A percentile compares a stretch with the other conserved stretches of the same genome.
phyloP scores from a whole-genome alignment of 169 alveolate species.

The Plasmodium reichenowi region DNA sequence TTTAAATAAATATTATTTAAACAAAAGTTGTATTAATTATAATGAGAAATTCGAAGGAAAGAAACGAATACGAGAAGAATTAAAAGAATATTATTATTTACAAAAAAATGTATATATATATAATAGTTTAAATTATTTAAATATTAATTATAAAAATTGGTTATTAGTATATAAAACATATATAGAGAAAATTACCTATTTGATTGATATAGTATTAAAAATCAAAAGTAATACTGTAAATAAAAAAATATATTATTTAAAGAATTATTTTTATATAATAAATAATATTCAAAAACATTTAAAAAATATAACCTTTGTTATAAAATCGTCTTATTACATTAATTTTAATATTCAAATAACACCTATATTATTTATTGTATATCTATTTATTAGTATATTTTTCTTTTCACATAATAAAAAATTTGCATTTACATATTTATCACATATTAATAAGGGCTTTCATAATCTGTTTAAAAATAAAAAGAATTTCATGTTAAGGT shows the following conservation, averaged over 20 bases:
- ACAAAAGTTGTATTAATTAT: not conserved
- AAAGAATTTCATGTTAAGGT: not conserved
- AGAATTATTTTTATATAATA: constrained; percentile 63
- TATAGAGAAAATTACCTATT: constrained; percentile 56
- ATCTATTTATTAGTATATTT: constrained; percentile 62
- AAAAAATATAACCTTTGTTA: constrained; percentile 16
- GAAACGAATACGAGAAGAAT: not conserved
- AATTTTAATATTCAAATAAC: constrained; percentile 69
- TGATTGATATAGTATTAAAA: constrained; percentile 57
- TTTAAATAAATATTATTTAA: constrained; percentile 36
- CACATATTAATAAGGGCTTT: constrained; percentile 49
- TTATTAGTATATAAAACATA: constrained; percentile 49
- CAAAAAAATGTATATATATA: constrained; percentile 60
- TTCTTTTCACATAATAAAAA: constrained; percentile 69
- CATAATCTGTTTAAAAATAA: constrained; percentile 28
- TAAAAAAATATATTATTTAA: constrained; percentile 23
- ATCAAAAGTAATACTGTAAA: constrained; percentile 42
- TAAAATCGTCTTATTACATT: constrained; percentile 68
- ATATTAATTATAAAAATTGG: constrained; percentile 76
- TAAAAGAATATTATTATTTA: not conserved
- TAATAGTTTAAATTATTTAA: constrained; percentile 61
- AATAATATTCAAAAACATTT: constrained; percentile 62
- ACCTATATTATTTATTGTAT: constrained; percentile 55
- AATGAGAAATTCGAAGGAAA: not conserved
- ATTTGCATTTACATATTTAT: constrained; percentile 50